A percentile compares a stretch with the other conserved stretches of the same genome.
phyloP scores from a whole-genome alignment of 805 yeast species.

The Starmerella sp. region DNA sequence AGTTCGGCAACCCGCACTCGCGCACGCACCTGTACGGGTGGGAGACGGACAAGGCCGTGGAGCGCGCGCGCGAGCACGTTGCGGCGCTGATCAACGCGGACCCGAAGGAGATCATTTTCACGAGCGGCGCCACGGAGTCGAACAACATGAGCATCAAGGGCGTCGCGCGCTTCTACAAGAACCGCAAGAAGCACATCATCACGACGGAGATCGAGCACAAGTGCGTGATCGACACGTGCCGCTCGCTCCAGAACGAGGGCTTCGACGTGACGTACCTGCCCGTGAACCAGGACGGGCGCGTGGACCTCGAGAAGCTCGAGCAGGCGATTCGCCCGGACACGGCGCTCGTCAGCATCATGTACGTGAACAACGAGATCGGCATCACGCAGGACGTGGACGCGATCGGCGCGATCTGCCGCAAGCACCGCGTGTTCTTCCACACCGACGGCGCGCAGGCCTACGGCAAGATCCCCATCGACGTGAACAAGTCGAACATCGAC shows the following conservation, averaged over 20 bases:
- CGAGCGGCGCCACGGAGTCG: constrained; percentile 96
- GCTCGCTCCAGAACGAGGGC: constrained; percentile 92
- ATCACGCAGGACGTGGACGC: constrained; percentile 93
- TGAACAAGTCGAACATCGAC: constrained; percentile 86
- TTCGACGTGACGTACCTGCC: constrained; percentile 90
- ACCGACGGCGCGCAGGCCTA: constrained; percentile 96
- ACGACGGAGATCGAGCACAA: constrained; percentile 97
- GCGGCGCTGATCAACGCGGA: constrained; percentile 85
- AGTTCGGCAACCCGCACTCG: constrained; percentile 96
- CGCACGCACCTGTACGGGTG: constrained; percentile 96
- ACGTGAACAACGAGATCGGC: constrained; percentile 96
- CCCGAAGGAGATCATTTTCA: constrained; percentile 91
- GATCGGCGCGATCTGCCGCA: constrained; percentile 78
- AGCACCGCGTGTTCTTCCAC: constrained; percentile 87
- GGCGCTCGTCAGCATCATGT: constrained; percentile 83
- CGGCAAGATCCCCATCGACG: constrained; percentile 88
- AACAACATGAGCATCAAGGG: constrained; percentile 94
- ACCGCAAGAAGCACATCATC: constrained; percentile 84
- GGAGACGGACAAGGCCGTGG: constrained; percentile 94
- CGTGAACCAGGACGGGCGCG: constrained; percentile 68
- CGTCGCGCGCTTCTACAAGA: constrained; percentile 82
- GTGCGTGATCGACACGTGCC: constrained; percentile 94
- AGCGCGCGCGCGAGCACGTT: constrained; percentile 67
- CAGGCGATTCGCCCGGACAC: constrained; percentile 84
- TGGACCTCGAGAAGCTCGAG: constrained; percentile 66